Evolutionary conservation across 495 filamentous ascomycete genomes (phyloP), one percentile per base, ranked within the genome.

Genomic region (Daldinia grandis): DNA sequence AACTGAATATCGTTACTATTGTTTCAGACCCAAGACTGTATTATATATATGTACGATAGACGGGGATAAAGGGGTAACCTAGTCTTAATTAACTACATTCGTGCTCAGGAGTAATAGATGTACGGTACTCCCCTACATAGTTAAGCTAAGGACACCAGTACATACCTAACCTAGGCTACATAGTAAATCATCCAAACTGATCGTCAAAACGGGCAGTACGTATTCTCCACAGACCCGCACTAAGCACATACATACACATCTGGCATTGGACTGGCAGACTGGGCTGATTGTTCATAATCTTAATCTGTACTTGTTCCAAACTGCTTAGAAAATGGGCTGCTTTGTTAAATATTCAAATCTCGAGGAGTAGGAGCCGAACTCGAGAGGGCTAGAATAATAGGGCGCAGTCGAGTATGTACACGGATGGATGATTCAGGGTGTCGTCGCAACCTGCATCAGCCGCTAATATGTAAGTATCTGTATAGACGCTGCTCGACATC

Each of bases 401-500:
- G 19, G 42, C 42, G 8, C 42, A 21, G 17, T 47, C 17, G 19
- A 47, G n/a, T n/a, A n/a, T n/a, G 31, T 38, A 57, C 19, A 35
- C 28, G 21, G 12, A 5, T 30, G 21, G 12, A 5, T 30, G 14
- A 53, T 28, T 53, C 25, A 21, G 24, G 49, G 49, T 30, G 24
- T 17, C 49, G 24, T 27, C 12, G 49, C 49, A 53, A 14, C 25
- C 27, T 57, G 54, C 54, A 57, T 57, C 31, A 57, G 49, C 49
- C 49, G 49, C 49, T 53, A 53, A 53, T 28, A 17, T 49, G n/a
- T n/a, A 19, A 17, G 1, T 55, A 24, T 17, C 27, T 38, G 19
- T 24, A 57, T 57, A 57, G 33, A 57, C 54, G 33, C 54, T 57
- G 54, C 31, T 57, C 54, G 54, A 57, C 54, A 57, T 57, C 30